A percentile compares a stretch with the other conserved stretches of the same genome.
phyloP scores from a whole-genome alignment of 192 early-diverging fungal genomes.

The Funneliformis geosporum region DNA sequence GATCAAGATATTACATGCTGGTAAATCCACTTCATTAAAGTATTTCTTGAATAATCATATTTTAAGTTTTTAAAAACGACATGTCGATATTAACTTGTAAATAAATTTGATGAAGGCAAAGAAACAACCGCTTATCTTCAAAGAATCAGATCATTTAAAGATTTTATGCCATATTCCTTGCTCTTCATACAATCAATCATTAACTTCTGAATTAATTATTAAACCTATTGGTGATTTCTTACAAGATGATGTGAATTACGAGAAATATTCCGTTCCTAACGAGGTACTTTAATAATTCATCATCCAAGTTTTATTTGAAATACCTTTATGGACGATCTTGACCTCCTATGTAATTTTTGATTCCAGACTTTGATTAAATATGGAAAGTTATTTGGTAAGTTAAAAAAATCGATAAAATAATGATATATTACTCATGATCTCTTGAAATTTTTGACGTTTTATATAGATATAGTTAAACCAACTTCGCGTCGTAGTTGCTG shows the following conservation, averaged over 20 bases:
- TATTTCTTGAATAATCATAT: not conserved
- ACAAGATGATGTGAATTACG: slow-evolving; percentile 37
- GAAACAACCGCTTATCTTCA: not conserved
- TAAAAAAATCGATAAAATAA: not conserved
- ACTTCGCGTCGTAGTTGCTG: slow-evolving; percentile 67
- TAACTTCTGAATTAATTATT: slow-evolving; percentile 36
- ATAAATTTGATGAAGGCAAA: slow-evolving; percentile 1
- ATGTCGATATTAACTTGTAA: not conserved
- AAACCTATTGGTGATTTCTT: slow-evolving; percentile 32
- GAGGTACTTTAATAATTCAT: slow-evolving; percentile 30
- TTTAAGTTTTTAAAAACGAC: not conserved
- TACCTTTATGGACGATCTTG: not conserved
- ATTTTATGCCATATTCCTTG: slow-evolving; percentile 12
- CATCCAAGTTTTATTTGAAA: not conserved
- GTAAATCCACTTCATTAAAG: slow-evolving; percentile 31
- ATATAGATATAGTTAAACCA: slow-evolving; percentile 64
- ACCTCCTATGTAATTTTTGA: not conserved
- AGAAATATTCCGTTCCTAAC: slow-evolving; percentile 50
- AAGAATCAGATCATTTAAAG: not conserved
- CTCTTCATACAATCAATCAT: slow-evolving; percentile 9
- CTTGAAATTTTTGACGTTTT: not conserved
- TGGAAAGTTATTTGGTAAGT: slow-evolving; percentile 50
- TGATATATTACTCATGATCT: too few relatives aligned
- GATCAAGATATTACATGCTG: slow-evolving; percentile 76
- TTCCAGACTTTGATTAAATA: slow-evolving; percentile 51